Evolutionary conservation across 2,329 filamentous ascomycete genomes (phyloP), one percentile per base, ranked within the genome.

Genomic region (Annulohypoxylon truncatum): DNA sequence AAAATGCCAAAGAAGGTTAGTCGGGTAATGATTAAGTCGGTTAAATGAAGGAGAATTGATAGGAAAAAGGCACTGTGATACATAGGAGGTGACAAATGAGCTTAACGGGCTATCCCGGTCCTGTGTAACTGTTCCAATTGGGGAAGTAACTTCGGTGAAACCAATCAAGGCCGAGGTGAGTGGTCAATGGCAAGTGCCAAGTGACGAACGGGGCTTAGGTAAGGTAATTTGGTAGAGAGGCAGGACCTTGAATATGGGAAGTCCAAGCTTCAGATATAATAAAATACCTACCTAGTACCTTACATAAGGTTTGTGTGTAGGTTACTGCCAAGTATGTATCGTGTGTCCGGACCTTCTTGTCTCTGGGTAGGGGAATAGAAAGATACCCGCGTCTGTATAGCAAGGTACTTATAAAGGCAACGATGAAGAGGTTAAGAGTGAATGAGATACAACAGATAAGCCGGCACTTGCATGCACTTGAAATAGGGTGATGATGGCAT

Each of bases 401-500:
- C 28, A 46, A 46, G n/a, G 2, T 35, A 50, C 54, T 57, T 57
- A 57, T 57, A 63, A 38, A 52, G 9, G 29, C 29, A 15, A 46
- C 20, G 20, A 31, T 35, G 33, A 56, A n/a, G 13, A 33, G 35
- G 47, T 10, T n/a, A 33, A 24, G 50, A 53, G 13, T 42, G 38
- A 10, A 42, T 58, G 52, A 33, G 40, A 61, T 53, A 53, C 33
- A 58, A n/a, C 18, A 56, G 59, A 58, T 68, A 68, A 61, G 51
- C 55, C 60, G 48, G 60, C 66, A 66, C 66, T 66, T 64, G 66
- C 66, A 66, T 66, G 60, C 52, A 40, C 59, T 40, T 35, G 53
- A 61, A 44, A 67, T 69, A 67, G 64, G 67, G 60, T 69, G 67
- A 69, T 69, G 67, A 69, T 69, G 67, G 67, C 67, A 69, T 69